Evolutionary conservation across 2,329 filamentous ascomycete genomes (phyloP), one percentile per base, ranked within the genome.

Genomic region (Malbranchea zuffiana): DNA sequence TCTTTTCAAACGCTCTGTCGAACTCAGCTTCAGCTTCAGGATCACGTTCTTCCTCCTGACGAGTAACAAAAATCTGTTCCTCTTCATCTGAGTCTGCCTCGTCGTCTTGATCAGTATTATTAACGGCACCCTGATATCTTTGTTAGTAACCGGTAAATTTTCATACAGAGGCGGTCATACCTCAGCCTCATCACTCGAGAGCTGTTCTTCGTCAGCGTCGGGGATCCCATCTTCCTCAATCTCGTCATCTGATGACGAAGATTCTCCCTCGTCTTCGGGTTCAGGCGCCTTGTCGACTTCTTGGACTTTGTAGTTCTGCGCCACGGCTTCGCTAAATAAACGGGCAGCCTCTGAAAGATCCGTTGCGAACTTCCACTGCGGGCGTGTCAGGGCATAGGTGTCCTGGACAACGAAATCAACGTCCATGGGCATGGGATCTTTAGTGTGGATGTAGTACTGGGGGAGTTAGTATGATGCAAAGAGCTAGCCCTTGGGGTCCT

Each of bases 401-500:
- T 98, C 90, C 56, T 95, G 87, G 5, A 98, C 75, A 30, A 95
- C 78, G 56, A 98, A 98, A 41, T 98, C 90, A 31, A 96, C 83
- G 47, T 98, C 90, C 84, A 98, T 92, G 0, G 92, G 90, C 25
- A 95, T 62, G 0, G 82, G 71, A 13, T 88, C 78, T 61, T 98
- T 98, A 13, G 83, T 86, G 51, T 82, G 78, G 48, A 96, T 80
- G 60, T 98, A 98, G 59, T 95, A 96, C 73, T 83, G 46, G n/a
- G 29, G 42, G 31, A 39, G 44, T 50, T 31, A 51, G 45, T n/a
- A n/a, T n/a, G n/a, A n/a, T n/a, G n/a, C 23, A n/a, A 31, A 52
- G 50, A 25, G 23, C 23, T 7, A 7, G 12, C n/a, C 7, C 23
- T 25, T 25, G n/a, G n/a, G n/a, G n/a, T n/a, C n/a, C n/a, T 55